Percentiles rank a stretch among this genome's conserved stretches.
These are phyloP conservation scores for Lachancea meyersii DNA, from an alignment of 805 yeast species.

Conservation along the genomic window DNA sequence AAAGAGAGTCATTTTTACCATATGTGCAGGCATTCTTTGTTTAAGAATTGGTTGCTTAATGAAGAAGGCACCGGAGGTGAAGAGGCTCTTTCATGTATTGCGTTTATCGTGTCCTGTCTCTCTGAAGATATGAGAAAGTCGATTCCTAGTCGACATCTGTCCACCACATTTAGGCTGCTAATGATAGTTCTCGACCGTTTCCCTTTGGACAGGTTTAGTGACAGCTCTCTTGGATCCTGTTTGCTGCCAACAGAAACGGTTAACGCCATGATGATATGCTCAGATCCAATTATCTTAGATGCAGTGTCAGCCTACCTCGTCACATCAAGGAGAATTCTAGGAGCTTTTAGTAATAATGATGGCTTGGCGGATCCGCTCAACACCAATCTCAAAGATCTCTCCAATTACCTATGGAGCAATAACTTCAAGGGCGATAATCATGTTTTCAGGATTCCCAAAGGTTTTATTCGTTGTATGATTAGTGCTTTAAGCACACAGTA, in stretches of 20 bases:
- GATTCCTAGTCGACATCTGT: not conserved
- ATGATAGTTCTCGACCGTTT: not conserved
- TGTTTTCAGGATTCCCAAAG: slow-evolving; percentile 21
- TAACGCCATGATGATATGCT: not conserved
- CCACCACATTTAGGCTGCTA: slow-evolving; percentile 1
- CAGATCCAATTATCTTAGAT: slow-evolving; percentile 5
- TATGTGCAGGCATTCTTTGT: not conserved
- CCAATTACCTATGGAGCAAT: slow-evolving; percentile 31
- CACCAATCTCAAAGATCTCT: slow-evolving; percentile 23
- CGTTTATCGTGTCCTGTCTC: not conserved
- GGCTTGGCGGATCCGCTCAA: slow-evolving; percentile 20
- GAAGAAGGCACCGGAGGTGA: not conserved
- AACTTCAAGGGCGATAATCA: slow-evolving; percentile 16
- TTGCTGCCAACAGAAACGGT: not conserved
- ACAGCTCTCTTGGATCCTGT: not conserved
- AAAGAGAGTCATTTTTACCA: not conserved
- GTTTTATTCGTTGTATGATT: slow-evolving; percentile 15
- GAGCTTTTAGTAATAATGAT: not conserved
- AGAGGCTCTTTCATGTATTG: not conserved
- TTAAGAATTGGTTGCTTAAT: not conserved
- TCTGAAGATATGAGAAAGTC: not conserved
- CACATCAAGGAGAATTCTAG: not conserved
- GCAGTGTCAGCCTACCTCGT: slow-evolving; percentile 1
- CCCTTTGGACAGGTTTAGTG: too few relatives aligned
- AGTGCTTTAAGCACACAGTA: slow-evolving; percentile 14